phyloP scores from a whole-genome alignment of 2,329 filamentous ascomycete genomes.

The Phaeosphaeria sp. region DNA sequence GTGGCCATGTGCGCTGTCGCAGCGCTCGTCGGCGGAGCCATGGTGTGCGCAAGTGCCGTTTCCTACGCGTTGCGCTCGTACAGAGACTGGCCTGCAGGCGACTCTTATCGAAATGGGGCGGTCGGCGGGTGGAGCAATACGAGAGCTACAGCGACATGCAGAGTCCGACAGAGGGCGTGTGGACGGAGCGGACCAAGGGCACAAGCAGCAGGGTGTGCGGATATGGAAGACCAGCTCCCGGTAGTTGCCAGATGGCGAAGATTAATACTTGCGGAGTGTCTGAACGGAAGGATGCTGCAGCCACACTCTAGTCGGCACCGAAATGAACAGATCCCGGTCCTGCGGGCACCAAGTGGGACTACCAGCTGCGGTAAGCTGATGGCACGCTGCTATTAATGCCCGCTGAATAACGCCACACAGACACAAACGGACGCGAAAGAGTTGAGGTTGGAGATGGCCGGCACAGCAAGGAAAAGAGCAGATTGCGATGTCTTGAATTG shows the following conservation, averaged over 20 bases:
- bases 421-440: neutral
- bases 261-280: slow-evolving; percentile 16
- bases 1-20: slow-evolving; percentile 72
- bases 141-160: slow-evolving; percentile 20
- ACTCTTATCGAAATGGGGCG: slow-evolving; percentile 19
- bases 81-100: neutral
- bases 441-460: neutral
- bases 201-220: slow-evolving; percentile 1
- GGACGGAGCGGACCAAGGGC: slow-evolving; percentile 14
- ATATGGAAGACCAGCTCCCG: slow-evolving; percentile 39
- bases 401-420: slow-evolving; percentile 9
- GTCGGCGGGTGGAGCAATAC: slow-evolving; percentile 6
- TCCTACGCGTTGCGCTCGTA: slow-evolving; percentile 1
- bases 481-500: neutral
- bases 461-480: neutral
- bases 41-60: slow-evolving; percentile 16
- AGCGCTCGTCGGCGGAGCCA: slow-evolving; percentile 34
- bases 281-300: slow-evolving; percentile 15
- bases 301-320: slow-evolving; percentile 17
- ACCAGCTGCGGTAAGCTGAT: slow-evolving; percentile 19
- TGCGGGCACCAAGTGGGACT: slow-evolving; percentile 23
- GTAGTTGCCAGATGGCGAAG: slow-evolving; percentile 32
- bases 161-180: slow-evolving; percentile 2
- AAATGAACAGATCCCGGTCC: slow-evolving; percentile 14
- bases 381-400: slow-evolving; percentile 22